Evolutionary conservation across 75 land plant species (phyloP).

Genomic region (Cupressus sempervirens): DNA sequence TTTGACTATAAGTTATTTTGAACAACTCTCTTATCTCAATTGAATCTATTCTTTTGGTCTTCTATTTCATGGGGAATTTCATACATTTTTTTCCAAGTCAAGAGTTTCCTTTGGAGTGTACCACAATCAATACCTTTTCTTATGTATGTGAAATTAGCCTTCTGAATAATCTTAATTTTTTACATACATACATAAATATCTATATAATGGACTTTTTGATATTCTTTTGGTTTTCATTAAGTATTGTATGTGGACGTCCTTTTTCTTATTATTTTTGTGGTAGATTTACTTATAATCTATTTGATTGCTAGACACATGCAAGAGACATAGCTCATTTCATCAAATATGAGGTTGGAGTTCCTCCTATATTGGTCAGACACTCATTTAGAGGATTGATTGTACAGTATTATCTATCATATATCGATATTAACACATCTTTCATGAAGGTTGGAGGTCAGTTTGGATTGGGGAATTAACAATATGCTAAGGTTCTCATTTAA

Average conservation of each 20-base stretch:
- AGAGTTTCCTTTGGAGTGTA: background rate
- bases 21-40: background rate
- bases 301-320: conserved; percentile 58
- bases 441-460: conserved; percentile 3
- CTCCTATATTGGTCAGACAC: conserved; percentile 76
- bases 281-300: conserved; percentile 1
- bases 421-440: conserved; percentile 8
- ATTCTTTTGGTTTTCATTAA: background rate
- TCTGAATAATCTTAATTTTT: background rate
- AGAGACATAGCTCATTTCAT: conserved; percentile 77
- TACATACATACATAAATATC: conserved; percentile 4
- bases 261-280: background rate
- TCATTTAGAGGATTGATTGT: conserved; percentile 87
- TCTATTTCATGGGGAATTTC: conserved; percentile 1
- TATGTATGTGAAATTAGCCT: background rate
- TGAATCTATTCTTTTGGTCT: background rate
- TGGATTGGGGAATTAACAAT: background rate
- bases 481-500: background rate
- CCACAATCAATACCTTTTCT: background rate
- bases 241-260: background rate
- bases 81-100: background rate
- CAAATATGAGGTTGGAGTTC: conserved; percentile 20
- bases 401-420: conserved; percentile 58
- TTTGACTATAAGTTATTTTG: background rate
- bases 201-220: background rate